These are phyloP conservation scores for Diplosphaera chodatii DNA, from an alignment of 139 green algal genomes.

Conservation along the genomic window DNA sequence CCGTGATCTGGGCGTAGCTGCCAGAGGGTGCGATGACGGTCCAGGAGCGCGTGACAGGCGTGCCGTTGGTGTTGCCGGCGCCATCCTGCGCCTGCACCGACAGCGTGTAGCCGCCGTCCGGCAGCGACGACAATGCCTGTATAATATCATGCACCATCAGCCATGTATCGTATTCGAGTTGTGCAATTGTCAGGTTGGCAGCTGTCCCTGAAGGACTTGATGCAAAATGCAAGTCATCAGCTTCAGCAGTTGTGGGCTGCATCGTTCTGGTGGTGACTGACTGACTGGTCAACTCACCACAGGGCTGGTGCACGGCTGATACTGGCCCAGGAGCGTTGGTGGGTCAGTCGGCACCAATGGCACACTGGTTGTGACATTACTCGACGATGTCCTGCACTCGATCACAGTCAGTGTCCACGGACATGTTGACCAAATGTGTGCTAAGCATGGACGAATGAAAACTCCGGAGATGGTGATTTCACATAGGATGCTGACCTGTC, in stretches of 20 bases:
- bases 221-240: too few relatives aligned
- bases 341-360: background rate
- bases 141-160: background rate
- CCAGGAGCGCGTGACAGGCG: slow-evolving; percentile 16
- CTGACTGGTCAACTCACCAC: too few relatives aligned
- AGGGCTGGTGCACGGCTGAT: slow-evolving; percentile 12
- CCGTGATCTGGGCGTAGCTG: background rate
- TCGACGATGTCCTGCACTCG: background rate
- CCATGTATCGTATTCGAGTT: too few relatives aligned
- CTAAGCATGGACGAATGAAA: too few relatives aligned
- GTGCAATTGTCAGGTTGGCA: too few relatives aligned
- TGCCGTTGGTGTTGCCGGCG: slow-evolving; percentile 27
- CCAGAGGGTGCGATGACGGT: background rate
- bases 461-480: too few relatives aligned
- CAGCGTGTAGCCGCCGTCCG: slow-evolving; percentile 13
- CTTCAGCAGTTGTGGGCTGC: too few relatives aligned
- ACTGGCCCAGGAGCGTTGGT: background rate
- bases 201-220: too few relatives aligned
- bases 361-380: background rate
- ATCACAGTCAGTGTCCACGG: too few relatives aligned
- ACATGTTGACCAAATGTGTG: too few relatives aligned
- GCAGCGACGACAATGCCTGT: slow-evolving; percentile 16
- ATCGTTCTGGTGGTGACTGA: too few relatives aligned
- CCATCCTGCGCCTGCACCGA: slow-evolving; percentile 23
- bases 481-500: too few relatives aligned